Base-by-base conservation (phyloP, 192 early-diverging fungal genomes). In the Bifiguratus adelaidae region DNA sequence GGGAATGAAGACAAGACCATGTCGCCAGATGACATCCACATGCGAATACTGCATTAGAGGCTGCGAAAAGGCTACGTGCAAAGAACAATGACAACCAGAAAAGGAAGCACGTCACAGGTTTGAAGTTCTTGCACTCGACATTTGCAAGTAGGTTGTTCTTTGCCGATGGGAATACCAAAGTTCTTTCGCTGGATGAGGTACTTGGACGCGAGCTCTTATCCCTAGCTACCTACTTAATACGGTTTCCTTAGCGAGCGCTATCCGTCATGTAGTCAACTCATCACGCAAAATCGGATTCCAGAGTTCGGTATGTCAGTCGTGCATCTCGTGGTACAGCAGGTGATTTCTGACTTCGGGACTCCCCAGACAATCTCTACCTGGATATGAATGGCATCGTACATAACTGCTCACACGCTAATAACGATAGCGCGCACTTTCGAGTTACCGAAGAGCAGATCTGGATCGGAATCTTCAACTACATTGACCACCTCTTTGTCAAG, bases 321-420 rank as follows among this genome's bases (percentile, higher is more conserved):
- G 6, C 20, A 40, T 46, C 26, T 33, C 69, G 7, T 79, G 78
- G 45, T 71, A 67, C 21, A 45, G 50, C 13, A 70, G 26, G 18
- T 25, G 9, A 40, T 20, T 23, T 23, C 0, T 28, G 23, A 15
- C 2, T 2, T 7, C 16, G 13, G 28, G n/a, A 0, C 20, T 11
- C 13, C n/a, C 44, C 73, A 76, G 92, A 96, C 68, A 95, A 95
- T 57, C 73, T 97, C 36, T 97, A 97, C 53, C 70, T 97, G 71
- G 95, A 98, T 55, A 94, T 99, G 93, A 99, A 99, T 60, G 95
- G 95, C 25, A 92, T 98, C 47, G 89, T 98, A 61, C 95, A 96
- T 64, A 86, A 90, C 55, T 98, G 93, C 68, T 88, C 88, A 21
- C 91, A 95, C 58, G 83, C 89, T 16, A 95, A 95, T 61, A 88